phyloP scores from a whole-genome alignment of 352 stramenopile genomes.

The Globisporangium nunn region DNA sequence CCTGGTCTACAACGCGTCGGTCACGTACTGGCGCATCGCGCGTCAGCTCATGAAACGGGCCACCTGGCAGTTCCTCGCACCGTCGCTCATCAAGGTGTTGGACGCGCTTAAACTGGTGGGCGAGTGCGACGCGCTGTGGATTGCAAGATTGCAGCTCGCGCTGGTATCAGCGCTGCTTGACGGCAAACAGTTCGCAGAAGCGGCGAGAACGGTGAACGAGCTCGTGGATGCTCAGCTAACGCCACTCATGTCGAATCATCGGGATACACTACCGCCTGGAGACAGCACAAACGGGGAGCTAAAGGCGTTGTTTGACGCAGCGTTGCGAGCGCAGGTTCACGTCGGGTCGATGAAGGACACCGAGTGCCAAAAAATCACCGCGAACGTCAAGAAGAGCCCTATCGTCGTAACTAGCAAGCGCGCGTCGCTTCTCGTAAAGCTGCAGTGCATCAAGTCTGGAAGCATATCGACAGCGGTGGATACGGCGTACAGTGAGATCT shows the following conservation, averaged over 20 bases:
- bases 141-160: conserved; percentile 49
- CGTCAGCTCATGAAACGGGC: conserved; percentile 76
- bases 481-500: conserved; percentile 45
- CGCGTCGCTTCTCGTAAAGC: conserved; percentile 39
- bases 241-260: conserved; percentile 18
- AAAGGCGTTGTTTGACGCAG: conserved; percentile 54
- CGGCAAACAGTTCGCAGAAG: conserved; percentile 39
- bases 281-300: conserved; percentile 12
- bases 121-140: conserved; percentile 71
- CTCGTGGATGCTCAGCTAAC: conserved; percentile 54
- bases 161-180: conserved; percentile 72
- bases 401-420: conserved; percentile 28
- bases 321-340: conserved; percentile 57
- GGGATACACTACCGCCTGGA: conserved; percentile 10
- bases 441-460: conserved; percentile 59
- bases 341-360: conserved; percentile 66
- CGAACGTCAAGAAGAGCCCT: conserved; percentile 42
- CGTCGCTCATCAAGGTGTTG: conserved; percentile 52
- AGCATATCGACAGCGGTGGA: conserved; percentile 30
- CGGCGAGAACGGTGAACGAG: conserved; percentile 60
- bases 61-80: conserved; percentile 65
- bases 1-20: conserved; percentile 88
- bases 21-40: conserved; percentile 83
- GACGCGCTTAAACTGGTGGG: conserved; percentile 63
- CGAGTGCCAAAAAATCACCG: conserved; percentile 71